phyloP scores from a whole-genome alignment of 495 filamentous ascomycete genomes.

The Trichoderma virens region DNA sequence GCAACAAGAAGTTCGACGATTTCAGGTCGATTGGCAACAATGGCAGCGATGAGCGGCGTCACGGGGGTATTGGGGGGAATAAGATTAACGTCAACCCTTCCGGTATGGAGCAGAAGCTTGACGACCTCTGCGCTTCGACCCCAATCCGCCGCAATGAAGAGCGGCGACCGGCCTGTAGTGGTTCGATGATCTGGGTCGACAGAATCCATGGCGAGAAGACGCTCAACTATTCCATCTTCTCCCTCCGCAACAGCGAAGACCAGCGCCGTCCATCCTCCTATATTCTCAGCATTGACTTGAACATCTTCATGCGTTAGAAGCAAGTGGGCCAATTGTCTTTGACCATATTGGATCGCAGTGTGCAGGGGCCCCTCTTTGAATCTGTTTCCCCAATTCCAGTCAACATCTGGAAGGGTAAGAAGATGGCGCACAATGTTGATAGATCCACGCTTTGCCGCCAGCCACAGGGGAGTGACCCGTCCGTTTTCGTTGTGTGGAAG shows the following conservation, averaged over 20 bases:
- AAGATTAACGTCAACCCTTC: background rate
- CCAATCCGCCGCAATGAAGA: background rate
- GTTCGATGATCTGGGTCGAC: background rate
- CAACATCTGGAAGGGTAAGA: background rate
- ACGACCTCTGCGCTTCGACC: background rate
- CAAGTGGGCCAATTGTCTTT: background rate
- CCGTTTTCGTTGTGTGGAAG: background rate
- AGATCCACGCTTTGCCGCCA: background rate
- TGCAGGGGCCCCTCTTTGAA: background rate
- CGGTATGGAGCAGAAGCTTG: background rate
- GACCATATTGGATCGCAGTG: background rate
- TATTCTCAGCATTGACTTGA: background rate
- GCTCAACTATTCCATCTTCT: background rate
- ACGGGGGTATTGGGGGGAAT: background rate
- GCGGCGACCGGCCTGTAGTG: background rate
- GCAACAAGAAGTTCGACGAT: background rate
- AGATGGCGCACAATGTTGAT: background rate
- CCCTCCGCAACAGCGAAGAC: background rate
- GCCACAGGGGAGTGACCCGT: background rate
- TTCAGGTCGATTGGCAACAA: background rate
- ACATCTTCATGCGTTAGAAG: background rate
- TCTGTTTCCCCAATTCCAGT: background rate
- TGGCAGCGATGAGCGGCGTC: background rate
- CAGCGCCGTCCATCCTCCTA: background rate
- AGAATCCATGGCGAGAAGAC: background rate